Evolutionary conservation across 805 yeast species (phyloP).

Genomic region (Metschnikowia lunata): DNA sequence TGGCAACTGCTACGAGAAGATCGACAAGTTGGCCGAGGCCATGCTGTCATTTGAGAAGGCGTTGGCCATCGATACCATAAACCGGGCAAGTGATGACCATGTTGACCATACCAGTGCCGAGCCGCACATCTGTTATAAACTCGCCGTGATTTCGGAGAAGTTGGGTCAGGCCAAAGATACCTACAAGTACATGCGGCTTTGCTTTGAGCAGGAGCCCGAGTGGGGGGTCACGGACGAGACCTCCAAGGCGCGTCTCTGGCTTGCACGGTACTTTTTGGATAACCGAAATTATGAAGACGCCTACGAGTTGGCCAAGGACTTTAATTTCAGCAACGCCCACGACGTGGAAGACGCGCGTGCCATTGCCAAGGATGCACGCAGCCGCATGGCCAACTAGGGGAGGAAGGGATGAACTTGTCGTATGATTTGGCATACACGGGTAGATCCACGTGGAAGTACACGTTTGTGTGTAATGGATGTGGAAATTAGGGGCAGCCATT

Average conservation of each 20-base stretch:
- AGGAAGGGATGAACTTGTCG: too few species aligned
- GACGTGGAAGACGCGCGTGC: conserved; percentile 87
- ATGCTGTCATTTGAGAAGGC: conserved; percentile 81
- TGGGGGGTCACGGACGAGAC: conserved; percentile 72
- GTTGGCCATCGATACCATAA: conserved; percentile 44
- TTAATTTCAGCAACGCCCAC: conserved; percentile 66
- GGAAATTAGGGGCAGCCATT: too few species aligned
- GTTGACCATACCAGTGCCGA: conserved; percentile 39
- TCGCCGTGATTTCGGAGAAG: conserved; percentile 65
- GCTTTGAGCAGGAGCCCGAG: conserved; percentile 59
- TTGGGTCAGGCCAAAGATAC: conserved; percentile 51
- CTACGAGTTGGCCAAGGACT: conserved; percentile 64
- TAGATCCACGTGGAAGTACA: too few species aligned
- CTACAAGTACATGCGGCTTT: conserved; percentile 57
- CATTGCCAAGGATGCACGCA: conserved; percentile 73
- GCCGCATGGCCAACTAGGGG: conserved; percentile 33
- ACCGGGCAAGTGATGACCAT: conserved; percentile 13
- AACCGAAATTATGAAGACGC: conserved; percentile 62
- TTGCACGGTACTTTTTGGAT: conserved; percentile 64
- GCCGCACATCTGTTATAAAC: conserved; percentile 53
- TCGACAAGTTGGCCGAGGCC: conserved; percentile 66
- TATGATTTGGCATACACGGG: too few species aligned
- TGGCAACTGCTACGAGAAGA: conserved; percentile 82
- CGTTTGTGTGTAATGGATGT: too few species aligned
- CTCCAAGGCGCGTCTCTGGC: conserved; percentile 79